Base-by-base conservation (phyloP, 805 yeast species). In the Myxozyma monticola region DNA sequence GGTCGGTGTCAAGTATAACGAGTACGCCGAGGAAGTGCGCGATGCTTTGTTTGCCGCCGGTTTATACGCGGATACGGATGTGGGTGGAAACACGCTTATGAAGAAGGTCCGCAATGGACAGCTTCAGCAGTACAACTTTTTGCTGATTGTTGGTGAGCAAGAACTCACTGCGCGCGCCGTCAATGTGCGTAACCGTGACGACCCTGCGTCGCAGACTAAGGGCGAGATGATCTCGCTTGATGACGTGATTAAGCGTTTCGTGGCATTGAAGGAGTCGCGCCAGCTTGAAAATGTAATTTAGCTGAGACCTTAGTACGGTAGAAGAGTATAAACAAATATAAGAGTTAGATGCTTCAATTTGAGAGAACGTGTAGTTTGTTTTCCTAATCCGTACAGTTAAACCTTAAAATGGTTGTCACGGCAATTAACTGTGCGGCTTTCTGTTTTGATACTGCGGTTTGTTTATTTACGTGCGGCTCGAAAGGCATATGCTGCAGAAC, bases 71-170 rank as follows among this genome's bases (percentile, higher is more conserved):
- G 99, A 93, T 67, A 95, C 81, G 51, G 99, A 93, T 68, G 72
- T 88, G 52, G 78, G 90, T 43, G 97, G 96, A 74, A 91, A 93
- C 79, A 93, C 99, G 48, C 78, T 93, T 71, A 96, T 87, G 71
- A 93, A 93, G 91, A 93, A 93, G 84, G 89, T 93, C 55, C 88
- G 99, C 80, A 86, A 80, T 62, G 99, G 97, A 65, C 98, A 93
- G 78, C 67, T 91, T 67, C 83, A 84, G 74, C 89, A 86, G 72
- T 93, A 89, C 76, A 93, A 93, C 78, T 93, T 89, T 74, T 86
- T 91, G 66, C 89, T 91, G 71, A 86, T 89, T 69, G 99, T 93
- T 60, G 99, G 99, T 71, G 96, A 87, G 68, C 89, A 88, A 66
- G 99, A 93, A 75, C 79, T 85, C 76, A 73, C 74, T 57, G 79